Conservation (phyloP, 1,139 yeast genomes). For the Yamadazyma diospyri region DNA sequence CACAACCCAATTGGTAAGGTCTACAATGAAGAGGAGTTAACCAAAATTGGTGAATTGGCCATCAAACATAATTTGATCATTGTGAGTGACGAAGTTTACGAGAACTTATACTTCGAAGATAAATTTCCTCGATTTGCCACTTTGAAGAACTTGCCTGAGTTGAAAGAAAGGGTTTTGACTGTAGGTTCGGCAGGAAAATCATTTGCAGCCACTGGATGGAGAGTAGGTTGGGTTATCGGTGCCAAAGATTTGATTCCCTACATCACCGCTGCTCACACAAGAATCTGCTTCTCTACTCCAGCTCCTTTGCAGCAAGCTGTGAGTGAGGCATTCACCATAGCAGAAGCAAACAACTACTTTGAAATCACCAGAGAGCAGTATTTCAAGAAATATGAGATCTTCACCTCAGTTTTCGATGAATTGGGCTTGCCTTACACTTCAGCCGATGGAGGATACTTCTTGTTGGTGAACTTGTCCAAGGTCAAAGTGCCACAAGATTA, state of each 20-base stretch:
- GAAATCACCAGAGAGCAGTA: conserved; percentile 65
- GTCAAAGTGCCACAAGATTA: conserved; percentile 74
- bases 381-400: conserved; percentile 62
- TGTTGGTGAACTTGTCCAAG: conserved; percentile 81
- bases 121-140: conserved; percentile 82
- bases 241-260: conserved; percentile 76
- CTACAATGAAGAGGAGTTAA: conserved; percentile 69
- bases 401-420: conserved; percentile 78
- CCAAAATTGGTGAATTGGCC: conserved; percentile 72
- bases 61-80: conserved; percentile 78
- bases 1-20: conserved; percentile 96
- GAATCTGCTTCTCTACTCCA: conserved; percentile 87
- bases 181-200: conserved; percentile 98
- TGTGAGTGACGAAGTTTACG: conserved; percentile 93
- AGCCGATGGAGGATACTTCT: conserved; percentile 92
- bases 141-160: conserved; percentile 62
- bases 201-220: conserved; percentile 98
- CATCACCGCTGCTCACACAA: conserved; percentile 86
- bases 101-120: conserved; percentile 69
- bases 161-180: conserved; percentile 74
- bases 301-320: conserved; percentile 95
- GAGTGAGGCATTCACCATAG: conserved; percentile 66
- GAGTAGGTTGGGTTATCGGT: conserved; percentile 94
- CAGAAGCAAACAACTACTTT: conserved; percentile 64
- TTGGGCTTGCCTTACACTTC: conserved; percentile 81